phyloP scores from a whole-genome alignment of 2,329 filamentous ascomycete genomes.

The Botrytis sinoallii region DNA sequence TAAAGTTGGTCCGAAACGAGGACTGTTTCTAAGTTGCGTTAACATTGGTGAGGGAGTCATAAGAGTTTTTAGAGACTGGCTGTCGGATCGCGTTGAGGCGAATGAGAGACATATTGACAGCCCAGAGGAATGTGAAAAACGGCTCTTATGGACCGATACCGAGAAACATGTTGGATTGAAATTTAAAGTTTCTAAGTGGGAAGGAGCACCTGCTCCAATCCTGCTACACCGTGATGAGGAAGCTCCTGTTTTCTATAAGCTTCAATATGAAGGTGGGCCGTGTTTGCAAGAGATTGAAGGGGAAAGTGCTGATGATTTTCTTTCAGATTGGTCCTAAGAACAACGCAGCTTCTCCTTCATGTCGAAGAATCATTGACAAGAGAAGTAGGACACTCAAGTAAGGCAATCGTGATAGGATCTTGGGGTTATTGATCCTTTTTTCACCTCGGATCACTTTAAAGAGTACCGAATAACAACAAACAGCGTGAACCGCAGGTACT shows the following conservation, averaged over 20 bases:
- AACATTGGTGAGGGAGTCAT: slow-evolving; percentile 67
- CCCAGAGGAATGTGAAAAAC: slow-evolving; percentile 37
- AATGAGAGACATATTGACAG: neutral
- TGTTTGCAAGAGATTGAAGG: too few species aligned
- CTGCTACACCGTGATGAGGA: slow-evolving; percentile 52
- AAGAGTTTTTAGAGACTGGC: slow-evolving; percentile 71
- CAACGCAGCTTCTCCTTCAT: slow-evolving; percentile 59
- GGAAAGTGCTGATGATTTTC: neutral
- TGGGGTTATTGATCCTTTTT: slow-evolving; percentile 26
- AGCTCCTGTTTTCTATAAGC: slow-evolving; percentile 62
- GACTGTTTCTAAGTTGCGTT: slow-evolving; percentile 61
- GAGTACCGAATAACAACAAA: neutral
- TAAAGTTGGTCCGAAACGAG: slow-evolving; percentile 58
- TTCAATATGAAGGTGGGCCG: slow-evolving; percentile 67
- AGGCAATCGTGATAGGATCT: slow-evolving; percentile 63
- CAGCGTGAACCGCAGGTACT: neutral
- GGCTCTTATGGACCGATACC: slow-evolving; percentile 67
- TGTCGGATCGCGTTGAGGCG: slow-evolving; percentile 42
- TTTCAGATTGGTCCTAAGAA: slow-evolving; percentile 64
- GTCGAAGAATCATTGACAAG: slow-evolving; percentile 63
- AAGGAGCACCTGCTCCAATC: slow-evolving; percentile 46
- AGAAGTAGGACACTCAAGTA: slow-evolving; percentile 58
- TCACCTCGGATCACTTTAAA: neutral
- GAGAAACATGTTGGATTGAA: slow-evolving; percentile 63
- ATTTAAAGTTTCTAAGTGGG: slow-evolving; percentile 59